Conservation (phyloP, 1,139 yeast genomes). For the Blastobotrys persicus region DNA sequence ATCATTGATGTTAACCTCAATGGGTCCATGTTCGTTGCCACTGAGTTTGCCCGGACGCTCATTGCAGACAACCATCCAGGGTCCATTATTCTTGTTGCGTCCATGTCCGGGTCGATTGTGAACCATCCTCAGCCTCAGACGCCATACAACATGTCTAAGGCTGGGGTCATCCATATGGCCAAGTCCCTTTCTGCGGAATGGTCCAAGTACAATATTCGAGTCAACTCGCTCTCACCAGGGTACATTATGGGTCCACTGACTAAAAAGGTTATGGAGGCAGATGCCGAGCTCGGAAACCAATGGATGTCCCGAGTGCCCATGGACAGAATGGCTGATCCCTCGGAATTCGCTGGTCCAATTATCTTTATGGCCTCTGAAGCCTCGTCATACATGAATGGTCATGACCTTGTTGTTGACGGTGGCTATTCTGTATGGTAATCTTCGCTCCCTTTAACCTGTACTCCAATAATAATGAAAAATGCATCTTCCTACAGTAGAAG, state of each 20-base stretch:
- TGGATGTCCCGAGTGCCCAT: slow-evolving; percentile 71
- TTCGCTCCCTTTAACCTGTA: background rate
- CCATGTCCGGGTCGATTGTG: slow-evolving; percentile 83
- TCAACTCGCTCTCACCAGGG: slow-evolving; percentile 79
- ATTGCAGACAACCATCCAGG: slow-evolving; percentile 51
- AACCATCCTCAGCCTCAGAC: slow-evolving; percentile 83
- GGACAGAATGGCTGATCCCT: slow-evolving; percentile 76
- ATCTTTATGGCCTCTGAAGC: slow-evolving; percentile 71
- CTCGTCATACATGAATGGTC: slow-evolving; percentile 79
- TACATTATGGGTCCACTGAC: slow-evolving; percentile 69
- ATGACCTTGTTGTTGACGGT: slow-evolving; percentile 77
- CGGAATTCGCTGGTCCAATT: slow-evolving; percentile 77
- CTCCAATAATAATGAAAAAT: background rate
- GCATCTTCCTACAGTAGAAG: too few relatives aligned
- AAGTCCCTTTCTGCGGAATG: slow-evolving; percentile 81
- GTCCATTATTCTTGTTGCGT: slow-evolving; percentile 72
- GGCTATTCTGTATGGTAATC: slow-evolving; percentile 63
- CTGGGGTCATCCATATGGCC: slow-evolving; percentile 77
- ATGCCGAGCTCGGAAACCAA: slow-evolving; percentile 48
- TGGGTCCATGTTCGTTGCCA: slow-evolving; percentile 70
- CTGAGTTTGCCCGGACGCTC: slow-evolving; percentile 65
- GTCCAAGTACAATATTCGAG: slow-evolving; percentile 75
- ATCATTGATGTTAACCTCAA: slow-evolving; percentile 69
- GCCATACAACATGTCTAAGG: slow-evolving; percentile 83
- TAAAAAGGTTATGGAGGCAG: slow-evolving; percentile 53